Conservation (phyloP, 192 early-diverging fungal species). For the Entophlyctis helioformis region DNA sequence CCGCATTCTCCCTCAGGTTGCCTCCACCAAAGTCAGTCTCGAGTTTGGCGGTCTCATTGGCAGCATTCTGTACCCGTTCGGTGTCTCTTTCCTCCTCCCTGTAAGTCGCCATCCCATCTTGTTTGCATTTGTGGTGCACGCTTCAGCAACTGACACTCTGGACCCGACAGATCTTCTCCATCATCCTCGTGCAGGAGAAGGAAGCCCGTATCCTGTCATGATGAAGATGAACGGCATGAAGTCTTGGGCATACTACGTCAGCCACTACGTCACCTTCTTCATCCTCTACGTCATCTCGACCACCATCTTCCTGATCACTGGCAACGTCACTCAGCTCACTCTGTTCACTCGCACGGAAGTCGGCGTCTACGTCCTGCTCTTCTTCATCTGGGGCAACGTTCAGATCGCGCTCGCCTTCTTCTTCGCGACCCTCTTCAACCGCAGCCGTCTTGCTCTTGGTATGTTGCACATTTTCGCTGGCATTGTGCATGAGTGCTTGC, state of each 20-base stretch:
- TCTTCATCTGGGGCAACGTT: constrained; percentile 53
- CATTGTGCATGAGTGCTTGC: no score
- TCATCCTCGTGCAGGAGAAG: constrained; percentile 60
- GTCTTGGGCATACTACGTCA: constrained; percentile 41
- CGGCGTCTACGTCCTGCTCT: constrained; percentile 38
- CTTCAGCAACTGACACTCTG: not conserved
- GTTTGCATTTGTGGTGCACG: not conserved
- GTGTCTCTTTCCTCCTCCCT: constrained; percentile 59
- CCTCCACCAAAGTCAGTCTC: constrained; percentile 29
- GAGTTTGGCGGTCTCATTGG: constrained; percentile 41
- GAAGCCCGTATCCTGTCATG: constrained; percentile 46
- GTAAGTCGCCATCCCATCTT: not conserved
- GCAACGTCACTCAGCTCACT: constrained; percentile 38
- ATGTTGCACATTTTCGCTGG: no score
- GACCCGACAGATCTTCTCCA: constrained; percentile 33
- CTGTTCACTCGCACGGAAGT: constrained; percentile 47
- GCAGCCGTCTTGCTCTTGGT: constrained; percentile 38
- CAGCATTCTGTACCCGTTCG: constrained; percentile 59
- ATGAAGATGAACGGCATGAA: constrained; percentile 47
- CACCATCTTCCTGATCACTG: constrained; percentile 49
- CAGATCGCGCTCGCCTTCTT: constrained; percentile 59
- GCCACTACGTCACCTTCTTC: constrained; percentile 46
- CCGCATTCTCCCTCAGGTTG: constrained; percentile 43
- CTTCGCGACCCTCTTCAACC: constrained; percentile 49
- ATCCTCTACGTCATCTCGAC: constrained; percentile 50